phyloP scores from a whole-genome alignment of 2,329 filamentous ascomycete species.

The Annulohypoxylon truncatum region DNA sequence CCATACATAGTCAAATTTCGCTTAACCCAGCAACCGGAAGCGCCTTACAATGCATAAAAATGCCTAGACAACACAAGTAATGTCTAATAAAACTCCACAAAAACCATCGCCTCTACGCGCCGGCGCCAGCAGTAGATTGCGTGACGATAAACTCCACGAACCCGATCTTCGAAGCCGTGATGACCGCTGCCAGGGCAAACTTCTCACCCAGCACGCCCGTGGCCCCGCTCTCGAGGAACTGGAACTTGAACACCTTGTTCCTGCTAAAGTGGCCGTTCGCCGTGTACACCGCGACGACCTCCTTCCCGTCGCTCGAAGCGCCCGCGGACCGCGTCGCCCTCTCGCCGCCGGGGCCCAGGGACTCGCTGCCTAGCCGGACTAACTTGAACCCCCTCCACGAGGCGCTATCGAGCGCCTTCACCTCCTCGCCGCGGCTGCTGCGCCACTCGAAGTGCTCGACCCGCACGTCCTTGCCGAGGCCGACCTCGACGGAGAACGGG shows the following conservation, averaged over 20 bases:
- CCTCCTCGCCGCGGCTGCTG: slow-evolving; percentile 37
- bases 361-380: slow-evolving; percentile 32
- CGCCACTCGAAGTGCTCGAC: slow-evolving; percentile 47
- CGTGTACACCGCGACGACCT: slow-evolving; percentile 43
- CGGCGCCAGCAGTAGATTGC: neutral
- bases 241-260: slow-evolving; percentile 42
- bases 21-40: neutral
- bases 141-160: slow-evolving; percentile 13
- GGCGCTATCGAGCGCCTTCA: slow-evolving; percentile 31
- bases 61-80: neutral
- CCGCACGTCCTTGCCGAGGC: slow-evolving; percentile 27
- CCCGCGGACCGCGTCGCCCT: slow-evolving; percentile 28
- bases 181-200: slow-evolving; percentile 39
- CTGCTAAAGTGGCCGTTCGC: slow-evolving; percentile 30
- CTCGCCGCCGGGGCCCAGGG: slow-evolving; percentile 20
- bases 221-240: slow-evolving; percentile 40
- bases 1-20: neutral
- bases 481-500: slow-evolving; percentile 37
- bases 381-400: slow-evolving; percentile 43
- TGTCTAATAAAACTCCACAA: neutral
- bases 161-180: slow-evolving; percentile 42
- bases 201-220: slow-evolving; percentile 41
- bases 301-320: slow-evolving; percentile 40
- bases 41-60: neutral
- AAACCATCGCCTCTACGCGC: neutral